Evolutionary conservation across 352 stramenopile species (phyloP), one percentile per base, ranked within the genome.

Genomic region (Globisporangium splendens): DNA sequence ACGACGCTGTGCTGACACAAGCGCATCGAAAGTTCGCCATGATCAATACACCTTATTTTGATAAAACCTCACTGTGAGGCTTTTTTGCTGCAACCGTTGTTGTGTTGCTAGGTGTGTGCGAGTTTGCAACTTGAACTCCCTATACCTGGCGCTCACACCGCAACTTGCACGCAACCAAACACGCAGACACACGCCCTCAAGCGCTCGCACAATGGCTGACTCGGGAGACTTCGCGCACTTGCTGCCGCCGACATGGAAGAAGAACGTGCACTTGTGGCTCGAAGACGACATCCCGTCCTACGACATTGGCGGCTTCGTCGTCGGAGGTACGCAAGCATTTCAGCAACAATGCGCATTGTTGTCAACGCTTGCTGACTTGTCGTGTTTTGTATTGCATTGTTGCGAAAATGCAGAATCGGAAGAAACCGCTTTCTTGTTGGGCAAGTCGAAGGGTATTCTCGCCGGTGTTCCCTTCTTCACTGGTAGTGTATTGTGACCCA

Each of bases 251-350:
- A 79, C 82, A 33, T 94, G 84, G 84, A 90, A 91, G 67, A 89
- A 89, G 61, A 73, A 94, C 68, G 87, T 96, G 50, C 80, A 93
- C 62, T 72, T 89, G n/a, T 99, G 96, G 95, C 76, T 99, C 2
- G 77, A 97, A 65, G 95, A 98, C 64, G 97, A 99, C 77, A 96
- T 98, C 52, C 96, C 96, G 20, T 91, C 77, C 46, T 98, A 98
- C 64, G 96, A 99, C 77, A 96, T 99, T 17, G 96, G 97, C 50
- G 97, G 97, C 57, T 97, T 98, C 58, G 96, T 99, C n/a, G 97
- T 99, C 15, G 97, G 97, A 51, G 79, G 70, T 79, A 55, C 57
- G 54, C 24, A 31, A 2, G 24, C 24, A 31, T 31, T 31, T 31
- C 24, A 31, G 24, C 24, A 31, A 31, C 24, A 31, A 31, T 44